These are phyloP conservation scores for Ulota crispa DNA, from an alignment of 225 moss, liverwort and hornwort species.

Conservation along the genomic window DNA sequence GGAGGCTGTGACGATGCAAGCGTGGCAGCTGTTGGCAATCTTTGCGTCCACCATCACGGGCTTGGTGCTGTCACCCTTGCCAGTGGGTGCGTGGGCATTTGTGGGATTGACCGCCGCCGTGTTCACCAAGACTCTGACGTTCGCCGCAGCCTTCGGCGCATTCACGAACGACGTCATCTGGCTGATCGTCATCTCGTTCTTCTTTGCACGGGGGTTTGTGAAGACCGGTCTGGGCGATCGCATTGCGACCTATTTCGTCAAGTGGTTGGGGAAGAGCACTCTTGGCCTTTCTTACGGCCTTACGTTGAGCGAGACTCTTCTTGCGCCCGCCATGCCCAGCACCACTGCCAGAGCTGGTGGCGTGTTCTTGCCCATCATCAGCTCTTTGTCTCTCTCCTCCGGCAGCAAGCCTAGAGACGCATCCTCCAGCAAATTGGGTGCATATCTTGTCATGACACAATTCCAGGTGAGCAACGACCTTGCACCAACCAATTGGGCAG, in stretches of 20 bases:
- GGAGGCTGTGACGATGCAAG: constrained; percentile 68
- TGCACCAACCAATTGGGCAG: constrained; percentile 4
- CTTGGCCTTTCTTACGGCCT: constrained; percentile 92
- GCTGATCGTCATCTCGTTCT: constrained; percentile 98
- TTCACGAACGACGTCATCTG: constrained; percentile 98
- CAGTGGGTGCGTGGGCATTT: constrained; percentile 99
- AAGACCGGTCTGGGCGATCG: constrained; percentile 77
- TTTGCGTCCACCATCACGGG: constrained; percentile 95
- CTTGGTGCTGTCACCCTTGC: constrained; percentile 83
- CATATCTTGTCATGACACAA: constrained; percentile 85
- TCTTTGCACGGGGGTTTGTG: constrained; percentile 97
- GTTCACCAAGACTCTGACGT: constrained; percentile 80
- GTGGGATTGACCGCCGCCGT: constrained; percentile 85
- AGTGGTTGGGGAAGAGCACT: constrained; percentile 85
- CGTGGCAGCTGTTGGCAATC: constrained; percentile 93
- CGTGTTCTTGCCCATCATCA: constrained; percentile 93
- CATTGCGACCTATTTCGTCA: constrained; percentile 71
- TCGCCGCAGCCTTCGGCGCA: constrained; percentile 75
- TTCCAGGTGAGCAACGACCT: constrained; percentile 65
- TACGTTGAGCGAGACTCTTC: constrained; percentile 76
- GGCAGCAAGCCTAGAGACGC: constrained; percentile 77
- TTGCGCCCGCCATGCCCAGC: constrained; percentile 99
- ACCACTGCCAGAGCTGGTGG: constrained; percentile 98
- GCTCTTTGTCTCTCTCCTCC: constrained; percentile 74
- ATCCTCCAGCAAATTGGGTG: constrained; percentile 79